Evolutionary conservation across 2,329 filamentous ascomycete genomes (phyloP).

Genomic region (Fusarium sp.): DNA sequence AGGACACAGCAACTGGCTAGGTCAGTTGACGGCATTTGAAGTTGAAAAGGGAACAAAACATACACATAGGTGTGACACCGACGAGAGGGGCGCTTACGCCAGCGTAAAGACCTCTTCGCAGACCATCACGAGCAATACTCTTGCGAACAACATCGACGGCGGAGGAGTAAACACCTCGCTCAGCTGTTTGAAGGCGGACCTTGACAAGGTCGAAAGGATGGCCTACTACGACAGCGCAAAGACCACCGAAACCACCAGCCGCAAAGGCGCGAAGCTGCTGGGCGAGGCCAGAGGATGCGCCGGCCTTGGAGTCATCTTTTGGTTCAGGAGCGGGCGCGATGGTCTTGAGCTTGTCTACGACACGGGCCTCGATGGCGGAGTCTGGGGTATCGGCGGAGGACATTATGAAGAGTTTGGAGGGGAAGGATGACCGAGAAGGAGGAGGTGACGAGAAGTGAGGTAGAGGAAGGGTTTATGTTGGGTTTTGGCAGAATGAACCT

Average conservation of each 20-base stretch:
- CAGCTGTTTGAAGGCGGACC: constrained; percentile 95
- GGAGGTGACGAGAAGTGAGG: neutral
- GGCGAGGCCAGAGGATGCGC: constrained; percentile 52
- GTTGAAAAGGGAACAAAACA: constrained; percentile 54
- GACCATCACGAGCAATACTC: constrained; percentile 87
- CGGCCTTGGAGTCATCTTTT: constrained; percentile 55
- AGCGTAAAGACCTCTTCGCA: constrained; percentile 88
- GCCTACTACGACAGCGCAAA: constrained; percentile 93
- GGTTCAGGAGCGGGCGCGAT: constrained; percentile 58
- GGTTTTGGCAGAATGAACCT: constrained; percentile 24
- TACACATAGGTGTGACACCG: constrained; percentile 99
- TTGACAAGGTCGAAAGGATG: constrained; percentile 99
- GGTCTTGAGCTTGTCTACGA: constrained; percentile 60
- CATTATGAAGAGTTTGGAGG: constrained; percentile 32
- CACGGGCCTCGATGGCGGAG: constrained; percentile 45
- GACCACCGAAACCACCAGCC: constrained; percentile 90
- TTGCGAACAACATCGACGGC: constrained; percentile 93
- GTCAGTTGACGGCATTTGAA: constrained; percentile 1
- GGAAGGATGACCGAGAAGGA: neutral
- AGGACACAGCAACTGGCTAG: constrained; percentile 71
- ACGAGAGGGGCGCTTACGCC: constrained; percentile 95
- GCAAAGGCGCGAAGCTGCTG: constrained; percentile 81
- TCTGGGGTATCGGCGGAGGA: constrained; percentile 43
- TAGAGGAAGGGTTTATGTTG: constrained; percentile 14
- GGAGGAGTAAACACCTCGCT: constrained; percentile 89